Evolutionary conservation across 257 asterid species (phyloP), one percentile per base, ranked within the genome.

Genomic region (Fraxinus excelsior): DNA sequence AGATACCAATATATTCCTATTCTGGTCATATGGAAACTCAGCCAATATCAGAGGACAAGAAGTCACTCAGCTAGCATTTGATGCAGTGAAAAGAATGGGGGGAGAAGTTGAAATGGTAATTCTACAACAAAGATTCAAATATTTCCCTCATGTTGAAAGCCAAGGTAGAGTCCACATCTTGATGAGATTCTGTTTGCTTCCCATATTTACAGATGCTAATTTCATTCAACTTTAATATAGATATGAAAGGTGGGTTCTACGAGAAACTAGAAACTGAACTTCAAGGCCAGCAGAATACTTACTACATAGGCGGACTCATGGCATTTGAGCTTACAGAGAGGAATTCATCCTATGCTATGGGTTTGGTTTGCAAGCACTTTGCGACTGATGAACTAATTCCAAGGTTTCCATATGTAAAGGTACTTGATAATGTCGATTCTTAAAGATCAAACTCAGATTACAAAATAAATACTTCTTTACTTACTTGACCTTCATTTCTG

Each of bases 291-390:
- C 75, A 84, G 60, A 92, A 90, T 82, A 90, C 95, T 75, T 92
- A 89, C 82, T 92, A 89, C 71, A 76, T 89, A n/a, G 96, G 97
- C 23, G 97, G 97, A 19, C 90, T 92, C 56, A 80, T 89, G 94
- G 97, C 97, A 21, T 92, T 92, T 87, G 97, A 92, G 85, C 90
- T 92, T n/a, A 92, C 97, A 0, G 97, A 92, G 82, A 89, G 97
- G 76, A 92, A 92, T 74, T 92, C 97, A 51, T 75, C 96, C 28
- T 92, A 92, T 25, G 82, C 97, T 10, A 89, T 89, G 85, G 83
- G 88, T 56, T 85, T 92, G 82, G 81, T 88, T 64, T 53, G 86
- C 51, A 89, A 80, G 77, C 96, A 89, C 84, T 90, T 92, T 23
- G 91, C 87, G 10, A 76, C 76, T 75, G 84, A 88, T 58, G 91